Base-by-base conservation (phyloP, 352 stramenopile genomes). In the Pythium diclinum region DNA sequence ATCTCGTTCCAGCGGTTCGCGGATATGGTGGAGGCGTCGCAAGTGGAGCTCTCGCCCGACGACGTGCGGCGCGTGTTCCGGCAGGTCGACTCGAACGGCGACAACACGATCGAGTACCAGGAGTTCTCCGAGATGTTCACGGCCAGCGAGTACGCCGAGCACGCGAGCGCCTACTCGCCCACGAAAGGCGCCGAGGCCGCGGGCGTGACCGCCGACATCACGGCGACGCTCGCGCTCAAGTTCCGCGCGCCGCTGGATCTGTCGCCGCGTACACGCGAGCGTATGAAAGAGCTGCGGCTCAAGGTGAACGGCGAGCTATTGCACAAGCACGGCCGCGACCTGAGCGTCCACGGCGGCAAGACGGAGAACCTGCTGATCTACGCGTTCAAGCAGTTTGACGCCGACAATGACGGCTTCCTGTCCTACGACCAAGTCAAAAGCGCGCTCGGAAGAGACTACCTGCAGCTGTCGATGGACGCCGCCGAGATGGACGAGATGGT, bases 81-180 rank as follows among this genome's bases (percentile, higher is more conserved):
- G 8, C 71, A 73, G 38, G 85, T 87, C 9, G 85, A 92, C 47
- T 61, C 59, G 32, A 92, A 92, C 46, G 81, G 78, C 0, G 83
- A 93, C 74, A 90, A 92, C 55, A 81, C 71, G 0, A 76, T 93
- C 68, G 79, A 76, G 36, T 92, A 82, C 63, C 62, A 81, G 10
- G 85, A 93, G 38, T 93, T 93, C 49, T 72, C 79, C 3, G 75
- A 89, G 54, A 87, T 93, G 75, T 90, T 93, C 60, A 74, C 79
- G 5, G 63, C 74, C 13, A 73, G 47, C 33, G 58, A 75, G 51
- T 69, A 68, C 56, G 55, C n/a, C 0, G 30, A 68, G 52, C 53
- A 69, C 36, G 56, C 63, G 11, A 86, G 75, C 48, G 69, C 69
- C 0, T 88, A 73, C 61, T 82, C 64, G 21, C 79, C 79, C 0